Evolutionary conservation across 805 yeast species (phyloP).

Genomic region (Yamadazyma phyllophila): DNA sequence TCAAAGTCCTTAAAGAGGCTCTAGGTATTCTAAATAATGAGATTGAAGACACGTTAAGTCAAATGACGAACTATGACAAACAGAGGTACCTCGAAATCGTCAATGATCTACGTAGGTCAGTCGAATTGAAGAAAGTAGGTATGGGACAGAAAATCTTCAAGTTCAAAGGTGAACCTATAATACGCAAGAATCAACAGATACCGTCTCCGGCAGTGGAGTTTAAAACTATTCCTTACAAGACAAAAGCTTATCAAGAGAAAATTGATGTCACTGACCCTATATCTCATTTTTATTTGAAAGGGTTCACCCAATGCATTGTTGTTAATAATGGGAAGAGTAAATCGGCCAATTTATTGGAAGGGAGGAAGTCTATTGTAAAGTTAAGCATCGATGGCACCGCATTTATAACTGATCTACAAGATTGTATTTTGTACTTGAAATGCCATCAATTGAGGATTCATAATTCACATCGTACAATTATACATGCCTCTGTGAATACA

Average conservation of each 20-base stretch:
- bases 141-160: constrained; percentile 18
- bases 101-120: constrained; percentile 18
- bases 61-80: constrained; percentile 18
- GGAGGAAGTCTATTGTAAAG: constrained; percentile 14
- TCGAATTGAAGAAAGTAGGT: constrained; percentile 20
- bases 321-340: constrained; percentile 12
- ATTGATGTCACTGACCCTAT: not conserved
- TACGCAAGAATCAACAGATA: constrained; percentile 6
- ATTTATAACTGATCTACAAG: constrained; percentile 21
- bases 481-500: constrained; percentile 19
- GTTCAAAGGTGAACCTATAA: constrained; percentile 31
- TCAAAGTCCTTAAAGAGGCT: not conserved
- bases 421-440: constrained; percentile 17
- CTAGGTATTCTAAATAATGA: not conserved
- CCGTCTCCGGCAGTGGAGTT: not conserved
- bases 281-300: constrained; percentile 4
- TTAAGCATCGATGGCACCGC: constrained; percentile 30
- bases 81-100: constrained; percentile 21
- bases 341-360: constrained; percentile 24
- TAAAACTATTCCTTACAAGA: not conserved
- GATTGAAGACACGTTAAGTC: not conserved
- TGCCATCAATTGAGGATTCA: constrained; percentile 35
- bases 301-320: constrained; percentile 2
- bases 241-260: not conserved
- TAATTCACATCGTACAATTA: constrained; percentile 16